Conservation (phyloP, 805 yeast species). For the Yarrowia sp. region DNA sequence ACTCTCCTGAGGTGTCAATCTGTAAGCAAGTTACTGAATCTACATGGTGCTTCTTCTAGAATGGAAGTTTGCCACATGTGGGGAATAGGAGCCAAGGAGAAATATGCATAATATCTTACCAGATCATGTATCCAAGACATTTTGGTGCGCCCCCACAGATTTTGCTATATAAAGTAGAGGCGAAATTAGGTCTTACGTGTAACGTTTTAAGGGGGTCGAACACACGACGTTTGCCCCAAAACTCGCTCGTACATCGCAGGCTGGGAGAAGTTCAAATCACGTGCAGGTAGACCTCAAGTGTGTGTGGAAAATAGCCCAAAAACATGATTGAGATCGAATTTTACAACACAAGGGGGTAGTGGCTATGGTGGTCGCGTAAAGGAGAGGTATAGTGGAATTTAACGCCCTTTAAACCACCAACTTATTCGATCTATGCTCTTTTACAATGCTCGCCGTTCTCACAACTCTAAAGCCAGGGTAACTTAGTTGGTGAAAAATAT, state of each 20-base stretch:
- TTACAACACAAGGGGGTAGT: not conserved
- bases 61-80: too few species aligned
- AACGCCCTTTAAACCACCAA: not conserved
- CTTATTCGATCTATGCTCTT: not conserved
- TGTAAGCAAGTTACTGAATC: not conserved
- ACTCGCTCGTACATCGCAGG: not conserved
- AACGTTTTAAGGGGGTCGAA: too few species aligned
- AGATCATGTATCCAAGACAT: not conserved
- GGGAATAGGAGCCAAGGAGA: not conserved
- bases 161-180: not conserved
- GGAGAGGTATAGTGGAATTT: not conserved
- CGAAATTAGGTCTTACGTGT: too few species aligned
- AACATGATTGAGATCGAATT: not conserved
- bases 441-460: not conserved
- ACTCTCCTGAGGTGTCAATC: not conserved
- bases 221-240: not conserved
- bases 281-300: not conserved
- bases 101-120: not conserved
- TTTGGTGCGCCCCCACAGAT: not conserved
- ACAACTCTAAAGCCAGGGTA: slow-evolving; percentile 23
- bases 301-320: not conserved
- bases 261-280: slow-evolving; percentile 7
- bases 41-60: not conserved
- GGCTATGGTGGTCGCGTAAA: not conserved
- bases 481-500: slow-evolving; percentile 21